Conservation (phyloP, 768 basidiomycete genomes). For the Lactarius akahatsu region DNA sequence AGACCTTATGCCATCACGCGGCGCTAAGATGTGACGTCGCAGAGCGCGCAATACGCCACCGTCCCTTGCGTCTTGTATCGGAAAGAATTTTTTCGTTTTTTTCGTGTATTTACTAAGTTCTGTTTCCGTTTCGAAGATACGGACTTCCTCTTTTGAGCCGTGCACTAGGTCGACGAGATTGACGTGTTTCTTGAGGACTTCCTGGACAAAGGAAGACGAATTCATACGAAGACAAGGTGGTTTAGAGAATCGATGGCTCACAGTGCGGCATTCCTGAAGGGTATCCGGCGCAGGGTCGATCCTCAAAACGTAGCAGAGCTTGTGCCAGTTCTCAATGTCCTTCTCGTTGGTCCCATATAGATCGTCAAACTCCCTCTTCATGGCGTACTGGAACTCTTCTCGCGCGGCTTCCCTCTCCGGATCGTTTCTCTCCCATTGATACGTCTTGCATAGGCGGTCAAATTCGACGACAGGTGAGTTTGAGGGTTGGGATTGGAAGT, state of each 20-base stretch:
- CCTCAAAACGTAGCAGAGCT: constrained; percentile 25
- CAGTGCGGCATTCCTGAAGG: constrained; percentile 5
- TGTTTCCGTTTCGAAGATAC: constrained; percentile 29
- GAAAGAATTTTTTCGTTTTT: constrained; percentile 32
- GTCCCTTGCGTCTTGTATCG: constrained; percentile 31
- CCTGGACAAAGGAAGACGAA: background rate
- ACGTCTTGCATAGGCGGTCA: constrained; percentile 11
- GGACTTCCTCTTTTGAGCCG: constrained; percentile 27
- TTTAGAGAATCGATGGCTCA: background rate
- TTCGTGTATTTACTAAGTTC: constrained; percentile 33
- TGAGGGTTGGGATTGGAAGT: constrained; percentile 18
- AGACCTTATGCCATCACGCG: background rate
- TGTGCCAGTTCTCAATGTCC: constrained; percentile 24
- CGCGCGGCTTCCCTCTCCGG: background rate
- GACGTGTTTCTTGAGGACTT: constrained; percentile 27
- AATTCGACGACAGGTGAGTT: constrained; percentile 22
- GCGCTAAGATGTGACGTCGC: constrained; percentile 31
- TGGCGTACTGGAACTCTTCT: constrained; percentile 6
- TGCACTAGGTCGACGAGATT: constrained; percentile 39
- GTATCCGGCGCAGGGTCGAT: constrained; percentile 26
- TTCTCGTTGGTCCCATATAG: constrained; percentile 30
- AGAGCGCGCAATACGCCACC: constrained; percentile 36
- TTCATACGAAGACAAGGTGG: background rate
- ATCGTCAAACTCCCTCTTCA: constrained; percentile 26
- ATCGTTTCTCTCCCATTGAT: background rate